Percentiles rank a stretch among this genome's conserved stretches.
Conservation (phyloP, 768 basidiomycete genomes). For the Boletus pseudopeckii region DNA sequence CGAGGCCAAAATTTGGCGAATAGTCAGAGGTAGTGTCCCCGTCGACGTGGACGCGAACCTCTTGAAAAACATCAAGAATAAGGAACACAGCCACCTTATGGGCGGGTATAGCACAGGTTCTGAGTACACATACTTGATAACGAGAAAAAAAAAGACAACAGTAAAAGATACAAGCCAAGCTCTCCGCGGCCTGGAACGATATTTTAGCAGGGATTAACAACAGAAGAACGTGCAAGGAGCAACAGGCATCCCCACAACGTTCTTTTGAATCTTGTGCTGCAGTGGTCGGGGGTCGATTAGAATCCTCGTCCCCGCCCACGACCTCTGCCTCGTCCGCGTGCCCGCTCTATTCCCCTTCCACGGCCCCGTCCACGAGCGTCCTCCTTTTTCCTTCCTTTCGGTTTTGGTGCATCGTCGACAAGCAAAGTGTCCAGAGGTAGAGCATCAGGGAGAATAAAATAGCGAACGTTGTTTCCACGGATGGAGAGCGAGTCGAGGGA, state of each 20-base stretch:
- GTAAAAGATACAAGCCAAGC: constrained; percentile 23
- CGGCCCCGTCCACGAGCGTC: constrained; percentile 64
- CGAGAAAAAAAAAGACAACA: constrained; percentile 4
- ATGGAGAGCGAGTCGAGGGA: constrained; percentile 90
- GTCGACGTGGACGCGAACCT: constrained; percentile 31
- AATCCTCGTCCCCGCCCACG: constrained; percentile 48
- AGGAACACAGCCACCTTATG: constrained; percentile 25
- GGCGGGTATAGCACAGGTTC: neutral
- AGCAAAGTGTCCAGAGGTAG: constrained; percentile 94
- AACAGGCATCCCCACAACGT: constrained; percentile 1
- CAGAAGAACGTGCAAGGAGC: constrained; percentile 4
- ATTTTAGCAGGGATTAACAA: constrained; percentile 26
- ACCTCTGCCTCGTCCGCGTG: constrained; percentile 55
- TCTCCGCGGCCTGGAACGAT: constrained; percentile 11
- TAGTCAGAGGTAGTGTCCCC: constrained; percentile 28
- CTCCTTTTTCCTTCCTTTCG: constrained; percentile 90
- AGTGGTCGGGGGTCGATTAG: constrained; percentile 2
- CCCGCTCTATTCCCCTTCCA: constrained; percentile 47
- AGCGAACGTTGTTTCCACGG: constrained; percentile 94
- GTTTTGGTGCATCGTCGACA: constrained; percentile 97
- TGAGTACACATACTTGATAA: neutral
- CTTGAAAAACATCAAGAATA: constrained; percentile 23
- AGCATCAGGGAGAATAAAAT: constrained; percentile 96
- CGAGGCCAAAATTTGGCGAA: constrained; percentile 37
- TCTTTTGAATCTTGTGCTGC: neutral